Evolutionary conservation across 306 rosid genomes (phyloP), one percentile per base, ranked within the genome.

Genomic region (Albizia julibrissin): DNA sequence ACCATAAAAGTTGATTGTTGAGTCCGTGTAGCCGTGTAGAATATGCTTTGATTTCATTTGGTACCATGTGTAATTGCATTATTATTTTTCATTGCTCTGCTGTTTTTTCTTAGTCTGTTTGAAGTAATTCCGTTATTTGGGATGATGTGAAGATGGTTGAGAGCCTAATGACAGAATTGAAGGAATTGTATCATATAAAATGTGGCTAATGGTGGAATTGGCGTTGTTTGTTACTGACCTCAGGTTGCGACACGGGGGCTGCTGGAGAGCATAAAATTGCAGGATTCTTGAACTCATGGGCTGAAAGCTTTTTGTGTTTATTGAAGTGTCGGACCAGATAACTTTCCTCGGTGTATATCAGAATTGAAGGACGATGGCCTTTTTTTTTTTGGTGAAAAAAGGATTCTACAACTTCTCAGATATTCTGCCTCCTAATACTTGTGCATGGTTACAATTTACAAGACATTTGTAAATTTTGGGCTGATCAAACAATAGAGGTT

Each of bases 261-360:
- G 33, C 72, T 84, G 78, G 39, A 59, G 37, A 68, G 62, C 83
- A 59, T 84, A 73, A 86, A 86, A 73, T 83, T 86, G 81, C 72
- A 77, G 79, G 77, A 27, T 52, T 78, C 82, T 62, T 81, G 80
- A 87, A 47, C 59, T 29, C 22, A 18, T 69, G 52, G 37, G 52
- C 84, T 81, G 61, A 78, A 42, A 78, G 50, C 77, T 42, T 50
- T 16, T 42, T n/a, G 39, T 49, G 19, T 50, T 83, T 44, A 42
- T 34, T 5, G 76, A 50, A 71, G 71, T 7, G 56, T 65, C 34
- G 42, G 77, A 33, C 13, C 49, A 15, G 75, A 69, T 69, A 68
- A 79, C 19, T 65, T 8, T 27, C 12, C 47, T 43, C 71, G 42
- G 26, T 67, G 44, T 69, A 47, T 16, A 24, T 26, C 11, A 29